These are phyloP conservation scores for Phaffia tasmanica DNA, from an alignment of 768 basidiomycete genomes.

Conservation along the genomic window DNA sequence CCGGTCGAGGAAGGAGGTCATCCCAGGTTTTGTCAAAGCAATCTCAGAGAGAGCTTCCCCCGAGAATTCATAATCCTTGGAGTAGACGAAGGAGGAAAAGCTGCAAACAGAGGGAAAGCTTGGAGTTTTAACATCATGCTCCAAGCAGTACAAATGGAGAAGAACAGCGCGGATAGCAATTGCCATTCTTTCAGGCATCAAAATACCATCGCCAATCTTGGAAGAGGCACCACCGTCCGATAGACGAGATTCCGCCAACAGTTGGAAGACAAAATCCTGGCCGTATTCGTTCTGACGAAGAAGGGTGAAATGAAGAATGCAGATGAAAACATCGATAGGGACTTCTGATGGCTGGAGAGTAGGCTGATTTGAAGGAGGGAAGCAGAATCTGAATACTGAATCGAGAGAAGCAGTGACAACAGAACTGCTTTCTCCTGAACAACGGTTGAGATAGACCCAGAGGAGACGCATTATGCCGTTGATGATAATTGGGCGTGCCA, in stretches of 20 bases:
- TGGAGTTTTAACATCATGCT: conserved; percentile 58
- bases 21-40: conserved; percentile 52
- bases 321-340: conserved; percentile 61
- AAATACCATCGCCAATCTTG: neutral
- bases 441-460: conserved; percentile 94
- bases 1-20: conserved; percentile 62
- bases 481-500: conserved; percentile 51
- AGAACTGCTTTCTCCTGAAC: conserved; percentile 62
- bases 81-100: conserved; percentile 51
- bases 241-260: conserved; percentile 41
- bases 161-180: conserved; percentile 68
- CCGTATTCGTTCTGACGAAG: conserved; percentile 77
- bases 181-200: conserved; percentile 53
- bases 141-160: conserved; percentile 57
- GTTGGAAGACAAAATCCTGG: conserved; percentile 63
- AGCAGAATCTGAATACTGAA: conserved; percentile 59
- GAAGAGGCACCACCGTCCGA: conserved; percentile 7
- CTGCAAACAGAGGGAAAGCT: conserved; percentile 68
- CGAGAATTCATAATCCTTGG: conserved; percentile 43
- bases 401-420: conserved; percentile 74
- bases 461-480: conserved; percentile 72
- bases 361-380: conserved; percentile 54
- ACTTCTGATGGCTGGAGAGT: conserved; percentile 59
- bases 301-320: conserved; percentile 69
- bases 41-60: conserved; percentile 46